These are phyloP conservation scores for Rosellinia necatrix DNA, from an alignment of 2,329 filamentous ascomycete genomes.

Conservation along the genomic window DNA sequence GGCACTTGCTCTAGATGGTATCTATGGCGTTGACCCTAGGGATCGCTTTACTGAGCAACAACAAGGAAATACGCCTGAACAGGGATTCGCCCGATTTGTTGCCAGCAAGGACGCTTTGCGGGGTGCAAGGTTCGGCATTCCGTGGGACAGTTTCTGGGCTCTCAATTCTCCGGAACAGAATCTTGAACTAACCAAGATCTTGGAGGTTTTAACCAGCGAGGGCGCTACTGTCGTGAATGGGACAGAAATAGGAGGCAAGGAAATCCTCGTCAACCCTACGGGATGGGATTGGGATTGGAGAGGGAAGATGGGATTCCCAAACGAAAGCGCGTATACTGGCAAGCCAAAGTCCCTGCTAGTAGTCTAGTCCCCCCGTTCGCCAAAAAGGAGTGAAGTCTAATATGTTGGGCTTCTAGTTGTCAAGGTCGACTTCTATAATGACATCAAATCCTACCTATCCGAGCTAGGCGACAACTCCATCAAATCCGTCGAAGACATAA, in stretches of 20 bases:
- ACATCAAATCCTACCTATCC: slow-evolving; percentile 64
- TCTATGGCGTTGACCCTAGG: slow-evolving; percentile 65
- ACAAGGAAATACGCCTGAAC: slow-evolving; percentile 54
- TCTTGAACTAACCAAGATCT: slow-evolving; percentile 52
- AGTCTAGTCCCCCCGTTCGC: neutral
- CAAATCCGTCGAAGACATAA: slow-evolving; percentile 64
- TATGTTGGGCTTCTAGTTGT: slow-evolving; percentile 49
- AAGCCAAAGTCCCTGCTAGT: neutral
- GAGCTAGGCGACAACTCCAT: slow-evolving; percentile 66
- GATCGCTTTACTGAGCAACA: slow-evolving; percentile 72
- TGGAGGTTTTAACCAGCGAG: slow-evolving; percentile 59
- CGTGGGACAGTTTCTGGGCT: slow-evolving; percentile 74
- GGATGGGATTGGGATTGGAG: slow-evolving; percentile 80
- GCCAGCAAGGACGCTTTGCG: slow-evolving; percentile 58
- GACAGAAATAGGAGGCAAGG: slow-evolving; percentile 68
- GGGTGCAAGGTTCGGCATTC: slow-evolving; percentile 69
- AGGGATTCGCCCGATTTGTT: slow-evolving; percentile 64
- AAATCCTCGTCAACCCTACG: slow-evolving; percentile 64
- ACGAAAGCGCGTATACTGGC: slow-evolving; percentile 71
- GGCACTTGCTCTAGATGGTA: slow-evolving; percentile 67
- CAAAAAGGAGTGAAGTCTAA: neutral
- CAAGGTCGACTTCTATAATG: slow-evolving; percentile 71
- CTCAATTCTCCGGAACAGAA: slow-evolving; percentile 62
- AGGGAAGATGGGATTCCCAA: slow-evolving; percentile 62
- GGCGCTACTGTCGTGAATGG: slow-evolving; percentile 72